These are phyloP conservation scores for Plantago ovata DNA, from an alignment of 257 asterid genomes.

Conservation along the genomic window DNA sequence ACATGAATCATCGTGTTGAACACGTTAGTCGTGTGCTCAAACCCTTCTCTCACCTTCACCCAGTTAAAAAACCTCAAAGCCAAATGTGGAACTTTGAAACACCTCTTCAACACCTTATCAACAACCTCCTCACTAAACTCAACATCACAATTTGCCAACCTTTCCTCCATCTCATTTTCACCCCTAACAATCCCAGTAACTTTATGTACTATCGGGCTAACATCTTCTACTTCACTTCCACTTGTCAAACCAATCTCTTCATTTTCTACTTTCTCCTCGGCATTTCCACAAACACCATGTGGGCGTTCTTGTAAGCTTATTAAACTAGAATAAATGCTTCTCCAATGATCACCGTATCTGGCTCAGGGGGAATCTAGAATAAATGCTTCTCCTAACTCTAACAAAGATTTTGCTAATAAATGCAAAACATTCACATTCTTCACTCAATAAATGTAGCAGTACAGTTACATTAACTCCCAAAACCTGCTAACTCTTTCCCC, in stretches of 20 bases:
- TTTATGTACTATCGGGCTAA: conserved; percentile 55
- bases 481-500: too few relatives aligned
- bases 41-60: conserved; percentile 49
- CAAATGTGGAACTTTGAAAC: conserved; percentile 72
- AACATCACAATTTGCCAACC: conserved; percentile 43
- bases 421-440: too few relatives aligned
- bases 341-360: too few relatives aligned
- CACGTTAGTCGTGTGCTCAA: conserved; percentile 46
- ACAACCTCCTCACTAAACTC: conserved; percentile 51
- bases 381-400: too few relatives aligned
- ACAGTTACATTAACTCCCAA: too few relatives aligned
- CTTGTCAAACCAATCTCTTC: too few relatives aligned
- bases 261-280: not conserved
- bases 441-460: too few relatives aligned
- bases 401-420: too few relatives aligned
- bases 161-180: conserved; percentile 55
- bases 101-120: conserved; percentile 72
- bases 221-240: conserved; percentile 37
- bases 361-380: too few relatives aligned
- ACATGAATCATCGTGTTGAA: conserved; percentile 55
- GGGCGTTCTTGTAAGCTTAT: too few relatives aligned
- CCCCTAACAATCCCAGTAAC: conserved; percentile 65
- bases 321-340: too few relatives aligned
- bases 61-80: conserved; percentile 77
- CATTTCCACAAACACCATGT: conserved; percentile 38